Evolutionary conservation across 345 rosid genomes (phyloP), one percentile per base, ranked within the genome.

Genomic region (Populus nigra): DNA sequence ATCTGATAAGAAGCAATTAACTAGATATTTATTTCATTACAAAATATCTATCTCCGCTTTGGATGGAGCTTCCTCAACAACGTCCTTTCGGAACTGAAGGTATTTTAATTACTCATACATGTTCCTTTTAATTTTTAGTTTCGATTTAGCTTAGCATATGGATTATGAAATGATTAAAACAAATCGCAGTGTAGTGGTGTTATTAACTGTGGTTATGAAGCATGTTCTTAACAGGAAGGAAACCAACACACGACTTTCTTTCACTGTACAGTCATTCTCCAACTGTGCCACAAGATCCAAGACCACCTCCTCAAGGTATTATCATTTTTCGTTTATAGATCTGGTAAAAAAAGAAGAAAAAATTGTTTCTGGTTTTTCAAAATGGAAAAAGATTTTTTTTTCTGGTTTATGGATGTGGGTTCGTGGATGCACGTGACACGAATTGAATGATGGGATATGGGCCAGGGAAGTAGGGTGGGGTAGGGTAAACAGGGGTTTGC

Each of bases 51-150:
- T 38, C 49, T 71, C 81, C 36, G 61, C 53, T 36, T 78, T 22
- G 50, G 61, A 95, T 96, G 98, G 99, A 93, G 94, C 92, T 93
- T 76, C 93, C 94, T 80, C 98, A 87, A 74, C 83, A 92, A 55
- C 91, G 94, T 74, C 78, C 91, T 53, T 91, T 87, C 35, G 94
- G 89, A 77, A 74, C 87, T 23, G 84, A 93, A 88, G 98, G 98
- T 96, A 88, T 65, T 70, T 72, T 55, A 68, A 7, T 23, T 36
- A 18, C 38, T 31, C 0, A 33, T 33, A 33, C 35, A 33, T 33
- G 23, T 27, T 62, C 11, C 5, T 25, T 29, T n/a, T 33, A n/a
- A 23, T 57, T 50, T 36, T 57, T 29, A 0, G 63, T 72, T 69
- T 20, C 16, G 13, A 18, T 8, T 67, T 67, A 4, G 9, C 22